phyloP scores from a whole-genome alignment of 2,329 filamentous ascomycete species.

The Massarina eburnea region DNA sequence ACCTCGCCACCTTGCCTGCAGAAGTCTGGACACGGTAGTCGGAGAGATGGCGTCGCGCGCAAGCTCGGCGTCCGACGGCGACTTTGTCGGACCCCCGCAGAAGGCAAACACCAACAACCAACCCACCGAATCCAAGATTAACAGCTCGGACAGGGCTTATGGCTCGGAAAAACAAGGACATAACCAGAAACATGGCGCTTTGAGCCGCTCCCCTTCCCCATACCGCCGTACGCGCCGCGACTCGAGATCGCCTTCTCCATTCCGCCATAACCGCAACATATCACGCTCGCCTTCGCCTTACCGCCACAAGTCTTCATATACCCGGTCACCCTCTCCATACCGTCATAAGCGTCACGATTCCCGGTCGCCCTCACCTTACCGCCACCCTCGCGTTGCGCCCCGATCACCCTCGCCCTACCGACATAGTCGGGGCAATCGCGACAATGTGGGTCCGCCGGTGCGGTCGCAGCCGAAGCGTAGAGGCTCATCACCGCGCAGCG shows the following conservation, averaged over 20 bases:
- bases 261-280: conserved; percentile 22
- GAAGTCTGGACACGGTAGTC: conserved; percentile 9
- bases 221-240: conserved; percentile 6
- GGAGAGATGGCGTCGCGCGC: conserved; percentile 27
- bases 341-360: conserved; percentile 22
- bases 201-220: conserved; percentile 33
- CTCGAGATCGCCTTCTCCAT: conserved; percentile 3
- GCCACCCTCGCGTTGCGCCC: conserved; percentile 21
- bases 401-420: conserved; percentile 34
- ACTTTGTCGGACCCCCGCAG: conserved; percentile 27
- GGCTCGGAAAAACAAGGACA: conserved; percentile 22
- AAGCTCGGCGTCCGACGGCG: conserved; percentile 34
- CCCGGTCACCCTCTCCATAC: conserved; percentile 30
- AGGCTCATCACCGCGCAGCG: conserved; percentile 44
- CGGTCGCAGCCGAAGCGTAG: conserved; percentile 44
- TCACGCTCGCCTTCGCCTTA: conserved; percentile 3
- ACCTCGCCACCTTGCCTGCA: conserved; percentile 13
- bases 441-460: conserved; percentile 23
- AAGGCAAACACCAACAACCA: conserved; percentile 40
- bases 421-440: conserved; percentile 25
- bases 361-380: conserved; percentile 33
- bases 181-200: conserved; percentile 11
- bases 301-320: conserved; percentile 21
- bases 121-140: conserved; percentile 33
- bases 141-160: conserved; percentile 35